Base-by-base conservation (phyloP, 495 filamentous ascomycete genomes). In the Aspergillus saccharolyticus region DNA sequence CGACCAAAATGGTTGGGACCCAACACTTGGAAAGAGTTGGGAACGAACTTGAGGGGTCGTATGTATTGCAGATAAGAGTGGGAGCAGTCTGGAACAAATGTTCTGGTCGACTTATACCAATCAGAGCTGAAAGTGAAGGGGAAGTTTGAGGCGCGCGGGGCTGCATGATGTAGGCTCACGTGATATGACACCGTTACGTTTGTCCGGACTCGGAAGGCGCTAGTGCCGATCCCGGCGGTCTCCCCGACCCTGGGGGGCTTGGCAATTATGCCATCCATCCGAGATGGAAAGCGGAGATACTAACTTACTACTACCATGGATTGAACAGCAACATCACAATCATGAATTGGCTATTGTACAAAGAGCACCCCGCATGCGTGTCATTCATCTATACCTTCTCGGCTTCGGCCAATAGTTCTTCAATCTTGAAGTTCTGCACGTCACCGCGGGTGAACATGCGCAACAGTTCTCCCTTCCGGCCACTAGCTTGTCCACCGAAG, bases 391-490 rank as follows among this genome's bases (percentile, higher is more conserved):
- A 64, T 63, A 77, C 69, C 80, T 83, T 89, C 82, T 97, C 91
- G 14, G 87, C 84, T 79, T 96, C 91, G 60, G 90, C 88, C 55
- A 97, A 59, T 70, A 97, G 63, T 62, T 84, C 85, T 74, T 96
- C 90, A 28, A 97, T 80, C 64, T 80, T 89, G 70, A 97, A 97
- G 53, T 71, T 74, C 60, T 74, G 72, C 8, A 64, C 69, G 74
- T 93, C 91, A 1, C 91, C 93, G 55, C 73, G 74, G 5, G 80
- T 86, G 70, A 97, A 97, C 80, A 85, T 84, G 70, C 89, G 87
- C 67, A 97, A 69, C 68, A 97, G 66, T 75, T 80, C 75, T n/a
- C 72, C 69, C 68, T 78, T 83, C 30, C 77, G 75, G 2, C 77
- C 79, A 54, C 60, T 72, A 6, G 78, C 83, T 66, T 80, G 77